These are phyloP conservation scores for Zasmidium citrigriseum DNA, from an alignment of 2,329 filamentous ascomycete genomes.

Conservation along the genomic window DNA sequence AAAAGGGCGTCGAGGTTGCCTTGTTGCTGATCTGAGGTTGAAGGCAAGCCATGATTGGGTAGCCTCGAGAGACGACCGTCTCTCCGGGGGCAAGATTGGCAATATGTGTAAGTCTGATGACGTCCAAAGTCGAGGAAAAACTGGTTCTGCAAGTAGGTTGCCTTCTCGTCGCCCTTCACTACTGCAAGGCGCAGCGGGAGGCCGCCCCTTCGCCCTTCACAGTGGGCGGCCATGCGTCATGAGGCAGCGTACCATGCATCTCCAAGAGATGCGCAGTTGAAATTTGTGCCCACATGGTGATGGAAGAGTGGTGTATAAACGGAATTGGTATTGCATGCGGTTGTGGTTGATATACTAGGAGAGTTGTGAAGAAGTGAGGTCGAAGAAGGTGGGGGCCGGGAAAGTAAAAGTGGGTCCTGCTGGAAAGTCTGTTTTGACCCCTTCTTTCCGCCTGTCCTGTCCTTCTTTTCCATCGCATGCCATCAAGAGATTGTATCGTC, in stretches of 20 bases:
- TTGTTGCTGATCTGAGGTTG: not conserved
- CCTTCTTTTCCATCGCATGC: too few relatives aligned
- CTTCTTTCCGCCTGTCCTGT: too few relatives aligned
- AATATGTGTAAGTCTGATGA: not conserved
- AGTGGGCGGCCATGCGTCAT: not conserved
- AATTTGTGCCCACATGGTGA: too few relatives aligned
- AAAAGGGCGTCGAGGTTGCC: not conserved
- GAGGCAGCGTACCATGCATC: not conserved
- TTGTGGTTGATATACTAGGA: too few relatives aligned
- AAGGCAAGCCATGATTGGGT: not conserved
- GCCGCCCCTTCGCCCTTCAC: not conserved
- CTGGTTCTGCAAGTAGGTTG: not conserved
- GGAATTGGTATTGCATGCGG: too few relatives aligned
- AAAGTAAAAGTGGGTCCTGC: too few relatives aligned
- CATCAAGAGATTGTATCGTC: too few relatives aligned
- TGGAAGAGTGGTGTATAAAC: too few relatives aligned
- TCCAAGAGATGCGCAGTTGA: not conserved
- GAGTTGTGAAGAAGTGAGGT: too few relatives aligned
- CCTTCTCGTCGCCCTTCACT: not conserved
- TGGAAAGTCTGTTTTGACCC: too few relatives aligned
- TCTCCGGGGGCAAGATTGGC: not conserved
- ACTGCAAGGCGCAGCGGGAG: not conserved
- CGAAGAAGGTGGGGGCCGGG: too few relatives aligned
- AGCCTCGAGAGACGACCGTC: not conserved
- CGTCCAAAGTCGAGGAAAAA: not conserved